Conservation (phyloP, 1,139 yeast species). For the Taphrina betulina region DNA sequence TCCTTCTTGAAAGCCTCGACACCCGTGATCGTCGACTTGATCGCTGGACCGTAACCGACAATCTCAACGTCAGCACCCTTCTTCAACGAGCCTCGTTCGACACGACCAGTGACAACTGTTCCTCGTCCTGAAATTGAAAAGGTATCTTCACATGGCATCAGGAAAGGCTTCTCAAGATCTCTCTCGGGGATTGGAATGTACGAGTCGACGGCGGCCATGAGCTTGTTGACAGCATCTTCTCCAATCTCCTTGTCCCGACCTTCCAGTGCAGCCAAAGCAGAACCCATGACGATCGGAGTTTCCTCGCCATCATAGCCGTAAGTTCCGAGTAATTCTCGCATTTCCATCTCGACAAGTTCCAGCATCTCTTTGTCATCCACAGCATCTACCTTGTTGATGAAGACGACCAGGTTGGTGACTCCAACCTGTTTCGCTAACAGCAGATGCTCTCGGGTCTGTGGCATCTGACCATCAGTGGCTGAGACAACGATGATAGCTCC, state of each 20-base stretch:
- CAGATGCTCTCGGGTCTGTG: conserved; percentile 98
- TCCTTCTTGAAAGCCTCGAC: conserved; percentile 99
- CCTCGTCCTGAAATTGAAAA: conserved; percentile 99
- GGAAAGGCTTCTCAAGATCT: conserved; percentile 93
- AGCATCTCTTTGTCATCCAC: conserved; percentile 99
- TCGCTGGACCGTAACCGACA: conserved; percentile 85
- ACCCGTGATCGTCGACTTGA: conserved; percentile 95
- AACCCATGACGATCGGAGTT: conserved; percentile 97
- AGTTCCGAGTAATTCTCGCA: conserved; percentile 88
- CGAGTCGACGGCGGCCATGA: conserved; percentile 89
- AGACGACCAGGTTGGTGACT: conserved; percentile 94
- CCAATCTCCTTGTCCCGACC: conserved; percentile 89
- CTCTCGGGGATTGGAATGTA: conserved; percentile 94
- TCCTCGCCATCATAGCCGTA: conserved; percentile 98
- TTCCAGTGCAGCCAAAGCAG: conserved; percentile 96
- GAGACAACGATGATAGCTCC: conserved; percentile 99
- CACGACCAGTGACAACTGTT: conserved; percentile 98
- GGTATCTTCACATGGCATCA: conserved; percentile 96
- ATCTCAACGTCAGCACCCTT: conserved; percentile 98
- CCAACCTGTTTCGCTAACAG: conserved; percentile 99
- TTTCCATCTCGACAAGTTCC: conserved; percentile 99
- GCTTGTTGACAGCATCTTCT: conserved; percentile 72
- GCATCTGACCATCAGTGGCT: conserved; percentile 99
- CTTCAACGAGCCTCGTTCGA: conserved; percentile 94
- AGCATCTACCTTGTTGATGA: conserved; percentile 96